phyloP scores from a whole-genome alignment of 805 yeast genomes.

The Kluyveromyces aestuarii region DNA sequence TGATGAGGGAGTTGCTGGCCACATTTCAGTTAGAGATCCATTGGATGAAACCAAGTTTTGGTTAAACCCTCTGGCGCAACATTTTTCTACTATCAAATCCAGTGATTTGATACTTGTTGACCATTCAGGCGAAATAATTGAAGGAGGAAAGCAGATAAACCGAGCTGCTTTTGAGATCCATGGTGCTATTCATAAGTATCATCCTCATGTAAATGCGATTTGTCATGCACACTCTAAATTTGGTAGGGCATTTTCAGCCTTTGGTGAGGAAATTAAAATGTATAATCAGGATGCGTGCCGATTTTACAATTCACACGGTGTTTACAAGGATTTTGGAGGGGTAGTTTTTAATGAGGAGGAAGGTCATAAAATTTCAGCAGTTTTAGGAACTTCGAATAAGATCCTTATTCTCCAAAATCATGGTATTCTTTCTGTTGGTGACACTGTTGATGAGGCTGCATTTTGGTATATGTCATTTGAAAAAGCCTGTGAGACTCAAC shows the following conservation, averaged over 20 bases:
- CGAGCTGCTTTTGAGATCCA: constrained; percentile 67
- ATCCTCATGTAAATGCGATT: constrained; percentile 64
- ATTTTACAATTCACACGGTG: constrained; percentile 57
- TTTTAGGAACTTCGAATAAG: constrained; percentile 42
- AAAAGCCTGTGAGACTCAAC: constrained; percentile 51
- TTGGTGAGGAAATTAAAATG: constrained; percentile 65
- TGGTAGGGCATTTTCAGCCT: constrained; percentile 57
- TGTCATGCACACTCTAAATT: constrained; percentile 58
- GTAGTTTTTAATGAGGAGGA: constrained; percentile 61
- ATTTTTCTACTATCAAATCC: neutral
- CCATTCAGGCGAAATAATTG: constrained; percentile 43
- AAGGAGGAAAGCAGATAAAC: constrained; percentile 49
- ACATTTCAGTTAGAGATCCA: neutral
- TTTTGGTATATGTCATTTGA: constrained; percentile 55
- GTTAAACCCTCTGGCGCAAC: neutral
- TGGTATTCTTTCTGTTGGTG: constrained; percentile 61
- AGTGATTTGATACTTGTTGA: neutral
- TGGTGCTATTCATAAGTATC: constrained; percentile 52
- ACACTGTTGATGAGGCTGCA: constrained; percentile 68
- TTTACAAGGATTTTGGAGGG: constrained; percentile 66
- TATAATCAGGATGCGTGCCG: constrained; percentile 67
- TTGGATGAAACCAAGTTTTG: neutral
- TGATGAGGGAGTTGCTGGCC: neutral
- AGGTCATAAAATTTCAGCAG: constrained; percentile 50
- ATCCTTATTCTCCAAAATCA: constrained; percentile 60